Percentiles rank a stretch among this genome's conserved stretches.
phyloP scores from a whole-genome alignment of 768 basidiomycete species.

The Boletales sp. region DNA sequence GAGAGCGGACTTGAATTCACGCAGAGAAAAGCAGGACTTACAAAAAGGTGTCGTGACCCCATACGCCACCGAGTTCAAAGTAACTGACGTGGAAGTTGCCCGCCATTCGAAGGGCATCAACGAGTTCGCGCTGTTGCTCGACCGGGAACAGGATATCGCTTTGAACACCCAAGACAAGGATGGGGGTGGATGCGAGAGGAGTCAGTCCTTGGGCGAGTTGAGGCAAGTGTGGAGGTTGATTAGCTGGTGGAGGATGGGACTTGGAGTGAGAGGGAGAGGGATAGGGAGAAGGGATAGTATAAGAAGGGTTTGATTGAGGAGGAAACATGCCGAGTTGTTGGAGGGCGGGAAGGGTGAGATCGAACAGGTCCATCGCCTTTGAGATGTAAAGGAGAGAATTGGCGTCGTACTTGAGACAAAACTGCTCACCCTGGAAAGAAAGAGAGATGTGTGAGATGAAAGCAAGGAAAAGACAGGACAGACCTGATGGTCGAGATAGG shows the following conservation, averaged over 20 bases:
- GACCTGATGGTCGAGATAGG: slow-evolving; percentile 91
- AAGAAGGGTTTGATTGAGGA: slow-evolving; percentile 15
- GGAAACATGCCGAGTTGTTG: slow-evolving; percentile 56
- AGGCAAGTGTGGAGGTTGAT: slow-evolving; percentile 70
- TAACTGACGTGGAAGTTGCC: slow-evolving; percentile 90
- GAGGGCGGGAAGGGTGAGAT: slow-evolving; percentile 82
- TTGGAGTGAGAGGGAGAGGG: slow-evolving; percentile 60
- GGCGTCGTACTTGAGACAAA: slow-evolving; percentile 98
- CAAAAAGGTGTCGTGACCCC: slow-evolving; percentile 99
- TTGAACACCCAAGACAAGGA: slow-evolving; percentile 89
- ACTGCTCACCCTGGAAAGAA: slow-evolving; percentile 75
- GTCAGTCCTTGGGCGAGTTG: slow-evolving; percentile 75
- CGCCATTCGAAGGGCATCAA: slow-evolving; percentile 84
- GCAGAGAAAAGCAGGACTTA: slow-evolving; percentile 38
- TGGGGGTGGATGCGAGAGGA: slow-evolving; percentile 74
- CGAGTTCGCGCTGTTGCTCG: slow-evolving; percentile 94
- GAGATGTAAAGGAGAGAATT: slow-evolving; percentile 98
- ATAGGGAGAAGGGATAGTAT: slow-evolving; percentile 16
- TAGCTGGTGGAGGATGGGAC: slow-evolving; percentile 68
- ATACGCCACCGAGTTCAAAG: slow-evolving; percentile 98
- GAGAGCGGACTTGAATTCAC: not conserved
- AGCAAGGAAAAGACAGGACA: slow-evolving; percentile 3
- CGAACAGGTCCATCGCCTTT: slow-evolving; percentile 99
- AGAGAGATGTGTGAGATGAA: not conserved
- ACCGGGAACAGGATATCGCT: slow-evolving; percentile 96